phyloP scores from a whole-genome alignment of 139 green algal genomes.

The Picochlorum sp. region DNA sequence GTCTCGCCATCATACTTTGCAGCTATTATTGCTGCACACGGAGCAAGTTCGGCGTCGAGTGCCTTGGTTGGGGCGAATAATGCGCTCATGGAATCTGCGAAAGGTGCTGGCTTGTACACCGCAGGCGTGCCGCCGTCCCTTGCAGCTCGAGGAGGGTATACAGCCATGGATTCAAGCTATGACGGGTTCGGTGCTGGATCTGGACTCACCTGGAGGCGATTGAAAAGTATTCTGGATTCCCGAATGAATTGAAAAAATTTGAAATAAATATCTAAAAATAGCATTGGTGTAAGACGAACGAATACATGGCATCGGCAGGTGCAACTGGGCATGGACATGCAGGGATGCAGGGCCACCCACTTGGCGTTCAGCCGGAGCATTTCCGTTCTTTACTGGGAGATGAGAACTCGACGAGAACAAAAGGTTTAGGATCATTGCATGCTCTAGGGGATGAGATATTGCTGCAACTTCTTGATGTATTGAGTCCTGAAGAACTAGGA shows the following conservation, averaged over 20 bases:
- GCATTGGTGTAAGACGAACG: too few species aligned
- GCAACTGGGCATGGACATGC: not conserved
- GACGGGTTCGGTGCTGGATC: constrained; percentile 37
- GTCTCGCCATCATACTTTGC: constrained; percentile 16
- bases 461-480: constrained; percentile 50
- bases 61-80: constrained; percentile 16
- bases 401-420: not conserved
- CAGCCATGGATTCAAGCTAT: constrained; percentile 26
- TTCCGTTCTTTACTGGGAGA: not conserved
- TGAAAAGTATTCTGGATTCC: constrained; percentile 19
- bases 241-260: not conserved
- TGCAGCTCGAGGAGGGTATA: constrained; percentile 24
- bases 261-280: not conserved
- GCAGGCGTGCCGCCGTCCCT: constrained; percentile 27
- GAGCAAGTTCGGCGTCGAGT: not conserved
- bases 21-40: constrained; percentile 12
- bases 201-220: constrained; percentile 32
- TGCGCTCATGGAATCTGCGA: constrained; percentile 26
- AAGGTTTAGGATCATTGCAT: constrained; percentile 67
- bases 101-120: constrained; percentile 29
- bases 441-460: constrained; percentile 67
- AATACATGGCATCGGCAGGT: too few species aligned
- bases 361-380: constrained; percentile 1
- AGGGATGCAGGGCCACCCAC: not conserved
- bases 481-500: constrained; percentile 37